Percentiles rank a stretch among this genome's conserved stretches.
phyloP scores from a whole-genome alignment of 78 protist species.

The Isochrysis galbana region DNA sequence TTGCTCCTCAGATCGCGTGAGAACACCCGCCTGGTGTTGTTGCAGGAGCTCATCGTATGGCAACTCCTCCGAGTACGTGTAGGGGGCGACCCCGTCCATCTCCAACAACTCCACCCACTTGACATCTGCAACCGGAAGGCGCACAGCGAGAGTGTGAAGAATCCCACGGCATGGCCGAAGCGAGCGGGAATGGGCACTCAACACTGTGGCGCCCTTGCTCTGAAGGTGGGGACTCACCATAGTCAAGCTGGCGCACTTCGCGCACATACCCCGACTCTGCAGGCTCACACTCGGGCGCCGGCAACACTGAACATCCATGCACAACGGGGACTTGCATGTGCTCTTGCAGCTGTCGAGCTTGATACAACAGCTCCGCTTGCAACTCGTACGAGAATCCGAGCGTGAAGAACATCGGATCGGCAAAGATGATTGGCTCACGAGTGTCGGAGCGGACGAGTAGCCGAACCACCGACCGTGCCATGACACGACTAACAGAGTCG shows the following conservation, averaged over 20 bases:
- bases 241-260: neutral
- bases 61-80: constrained; percentile 24
- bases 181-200: too few species aligned
- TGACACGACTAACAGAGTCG: neutral
- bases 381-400: neutral
- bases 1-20: neutral
- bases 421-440: neutral
- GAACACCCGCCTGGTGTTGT: neutral
- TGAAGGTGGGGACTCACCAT: too few species aligned
- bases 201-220: too few species aligned
- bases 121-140: too few species aligned
- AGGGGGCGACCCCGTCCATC: constrained; percentile 17
- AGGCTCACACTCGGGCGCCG: neutral
- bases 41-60: constrained; percentile 15
- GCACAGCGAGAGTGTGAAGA: too few species aligned
- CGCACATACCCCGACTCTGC: neutral
- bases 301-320: neutral
- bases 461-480: neutral
- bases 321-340: constrained; percentile 13
- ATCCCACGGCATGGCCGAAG: too few species aligned
- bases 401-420: constrained; percentile 9
- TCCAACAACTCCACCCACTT: neutral
- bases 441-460: constrained; percentile 20
- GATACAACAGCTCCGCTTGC: neutral
- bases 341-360: neutral